Evolutionary conservation across 2,329 filamentous ascomycete species (phyloP).

Genomic region (Fusarium heterosporum): DNA sequence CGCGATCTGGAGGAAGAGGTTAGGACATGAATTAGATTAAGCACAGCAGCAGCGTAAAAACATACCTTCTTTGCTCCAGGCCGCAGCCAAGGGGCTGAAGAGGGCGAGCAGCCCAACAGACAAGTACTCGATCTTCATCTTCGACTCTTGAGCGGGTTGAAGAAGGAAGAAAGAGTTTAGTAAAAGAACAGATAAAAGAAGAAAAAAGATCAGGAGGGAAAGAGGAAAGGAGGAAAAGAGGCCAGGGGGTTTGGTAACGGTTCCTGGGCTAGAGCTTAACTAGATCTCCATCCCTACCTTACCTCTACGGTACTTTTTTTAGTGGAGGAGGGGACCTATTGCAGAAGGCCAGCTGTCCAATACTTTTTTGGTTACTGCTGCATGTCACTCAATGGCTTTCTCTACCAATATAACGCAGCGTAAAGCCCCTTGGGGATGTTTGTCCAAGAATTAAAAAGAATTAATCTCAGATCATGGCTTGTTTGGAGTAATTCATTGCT

Average conservation of each 20-base stretch:
- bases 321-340: constrained; percentile 30
- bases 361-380: constrained; percentile 18
- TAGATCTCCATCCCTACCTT: constrained; percentile 31
- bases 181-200: constrained; percentile 1
- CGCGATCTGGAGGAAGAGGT: constrained; percentile 75
- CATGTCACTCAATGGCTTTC: neutral
- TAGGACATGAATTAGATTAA: constrained; percentile 5
- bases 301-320: constrained; percentile 17
- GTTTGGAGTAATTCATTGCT: neutral
- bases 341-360: constrained; percentile 42
- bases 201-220: constrained; percentile 2
- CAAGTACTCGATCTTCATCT: constrained; percentile 78
- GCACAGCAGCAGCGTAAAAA: constrained; percentile 15
- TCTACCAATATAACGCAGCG: constrained; percentile 29
- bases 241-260: constrained; percentile 24
- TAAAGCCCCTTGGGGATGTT: constrained; percentile 22
- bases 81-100: constrained; percentile 73
- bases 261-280: constrained; percentile 29
- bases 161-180: constrained; percentile 10
- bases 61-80: constrained; percentile 89
- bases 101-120: constrained; percentile 77
- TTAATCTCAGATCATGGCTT: neutral
- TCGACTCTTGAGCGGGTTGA: constrained; percentile 46
- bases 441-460: neutral
- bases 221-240: neutral